Base-by-base conservation (phyloP, 2,329 filamentous ascomycete genomes). In the Arthroderma uncinatum region DNA sequence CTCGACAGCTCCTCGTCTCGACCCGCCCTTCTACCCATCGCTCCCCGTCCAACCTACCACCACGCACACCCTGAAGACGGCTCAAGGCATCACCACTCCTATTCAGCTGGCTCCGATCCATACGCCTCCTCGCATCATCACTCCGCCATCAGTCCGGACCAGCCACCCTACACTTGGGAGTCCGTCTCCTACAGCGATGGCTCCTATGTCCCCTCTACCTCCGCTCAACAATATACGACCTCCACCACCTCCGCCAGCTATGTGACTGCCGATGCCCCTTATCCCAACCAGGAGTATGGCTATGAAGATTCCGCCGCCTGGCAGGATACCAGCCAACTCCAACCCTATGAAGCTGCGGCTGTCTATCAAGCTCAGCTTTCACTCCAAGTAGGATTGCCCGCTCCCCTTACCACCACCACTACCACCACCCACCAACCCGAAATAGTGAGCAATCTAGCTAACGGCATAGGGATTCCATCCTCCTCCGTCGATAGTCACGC, bases 1-100 rank as follows among this genome's bases (percentile, higher is more conserved):
- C 33, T 48, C 16, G 60, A 60, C 10, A 14, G 42, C 25, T 44
- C 60, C 9, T 59, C 54, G 16, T 21, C 34, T n/a, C 53, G 59
- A 10, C 42, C 44, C 8, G 36, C 58, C 30, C 58, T 64, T 23
- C 56, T 61, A 2, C 61, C 62, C 5, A 57, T 64, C 23, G 62
- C 62, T 25, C 62, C 62, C 25, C 57, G 60, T 34, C 60, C 62
- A 19, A 40, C 47, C 50, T 53, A 53, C 19, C 53, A 56, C 19
- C n/a, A 50, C 23, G n/a, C 28, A 8, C 44, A 50, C 25, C 44
- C 44, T 8, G 44, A 50, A 5, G 44, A 50, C 7, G 14, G 14
- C 3, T 30, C 44, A 7, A 23, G 44, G 12, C 44, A 50, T 50
- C 44, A 50, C 23, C 2, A 1, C 21, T 12, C 14, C 44, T 50